Base-by-base conservation (phyloP, 768 basidiomycete species). In the Clavulina sp. region DNA sequence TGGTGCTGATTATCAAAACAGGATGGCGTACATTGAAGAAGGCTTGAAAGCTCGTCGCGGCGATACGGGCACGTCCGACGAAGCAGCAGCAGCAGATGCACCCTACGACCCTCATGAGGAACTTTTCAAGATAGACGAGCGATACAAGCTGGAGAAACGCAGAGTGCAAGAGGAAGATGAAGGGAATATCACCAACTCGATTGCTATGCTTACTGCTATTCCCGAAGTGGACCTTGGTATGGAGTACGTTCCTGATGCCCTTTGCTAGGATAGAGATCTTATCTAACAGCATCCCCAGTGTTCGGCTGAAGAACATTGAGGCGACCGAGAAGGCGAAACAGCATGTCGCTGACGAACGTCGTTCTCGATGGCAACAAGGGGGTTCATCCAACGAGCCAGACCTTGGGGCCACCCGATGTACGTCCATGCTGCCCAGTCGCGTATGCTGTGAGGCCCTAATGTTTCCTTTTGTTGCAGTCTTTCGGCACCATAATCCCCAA, bases 201-300 rank as follows among this genome's bases (percentile, higher is more conserved):
- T 93, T 64, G 79, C 86, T 3, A 99, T 97, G 95, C 71, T 99
- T 51, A 96, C 92, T 16, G 89, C 87, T 32, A 97, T 99, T 59
- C 95, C 93, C 0, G 95, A 97, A 62, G 89, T 97, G 5, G 93
- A 99, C 65, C 73, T 99, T 3, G 95, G 95, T 52, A 95, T 97
- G 83, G 91, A 99, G 92, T 96, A 59, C 59, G 87, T 79, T 16
- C 4, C 40, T 30, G 32, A 28, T 3, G 3, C 5, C 24, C 3
- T n/a, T 13, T 4, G 19, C 3, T 4, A 9, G 3, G 23, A 6
- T 23, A 36, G 18, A 38, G 46, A 21, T 7, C 23, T 21, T n/a
- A n/a, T 50, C 4, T 5, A n/a, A 50, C 19, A 13, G 5, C 16
- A 19, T 2, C 19, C 38, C 18, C 48, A 97, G 92, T 57, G 72